Conservation (phyloP, 192 early-diverging fungal genomes). For the Blastocladiella britannica region DNA sequence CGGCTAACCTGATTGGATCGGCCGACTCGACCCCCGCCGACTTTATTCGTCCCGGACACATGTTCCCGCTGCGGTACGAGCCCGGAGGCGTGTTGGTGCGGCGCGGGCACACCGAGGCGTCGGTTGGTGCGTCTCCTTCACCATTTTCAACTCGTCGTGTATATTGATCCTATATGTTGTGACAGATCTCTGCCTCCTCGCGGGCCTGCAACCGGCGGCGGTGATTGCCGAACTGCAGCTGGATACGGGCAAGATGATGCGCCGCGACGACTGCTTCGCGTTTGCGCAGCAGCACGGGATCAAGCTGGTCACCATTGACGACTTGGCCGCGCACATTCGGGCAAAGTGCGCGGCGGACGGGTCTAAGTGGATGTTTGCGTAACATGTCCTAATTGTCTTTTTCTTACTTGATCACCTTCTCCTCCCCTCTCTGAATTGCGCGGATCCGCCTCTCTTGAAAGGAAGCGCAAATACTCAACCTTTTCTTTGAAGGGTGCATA, state of each 20-base stretch:
- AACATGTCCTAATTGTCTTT: too few relatives aligned
- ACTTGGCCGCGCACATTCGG: conserved; percentile 46
- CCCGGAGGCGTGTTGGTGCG: conserved; percentile 65
- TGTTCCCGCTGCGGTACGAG: conserved; percentile 72
- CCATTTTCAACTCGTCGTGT: neutral
- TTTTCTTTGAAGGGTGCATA: too few relatives aligned
- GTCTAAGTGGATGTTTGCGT: neutral
- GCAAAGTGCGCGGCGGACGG: neutral
- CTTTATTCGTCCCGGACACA: conserved; percentile 79
- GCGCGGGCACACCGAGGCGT: conserved; percentile 88
- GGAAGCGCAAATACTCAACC: too few relatives aligned
- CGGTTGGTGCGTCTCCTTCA: conserved; percentile 22
- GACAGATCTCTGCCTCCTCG: conserved; percentile 61
- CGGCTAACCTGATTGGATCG: conserved; percentile 56
- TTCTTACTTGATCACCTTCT: too few relatives aligned
- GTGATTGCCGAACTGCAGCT: conserved; percentile 86
- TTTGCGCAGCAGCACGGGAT: conserved; percentile 73
- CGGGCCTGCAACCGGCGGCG: conserved; percentile 57
- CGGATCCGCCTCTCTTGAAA: too few relatives aligned
- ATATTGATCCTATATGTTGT: neutral
- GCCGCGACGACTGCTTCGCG: conserved; percentile 65
- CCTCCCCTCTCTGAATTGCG: too few relatives aligned
- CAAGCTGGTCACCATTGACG: conserved; percentile 74
- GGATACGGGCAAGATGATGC: conserved; percentile 81
- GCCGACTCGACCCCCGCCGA: conserved; percentile 38